A percentile compares a stretch with the other conserved stretches of the same genome.
These are phyloP conservation scores for Geoglossum cookeanum DNA, from an alignment of 2,329 filamentous ascomycete genomes.

Conservation along the genomic window DNA sequence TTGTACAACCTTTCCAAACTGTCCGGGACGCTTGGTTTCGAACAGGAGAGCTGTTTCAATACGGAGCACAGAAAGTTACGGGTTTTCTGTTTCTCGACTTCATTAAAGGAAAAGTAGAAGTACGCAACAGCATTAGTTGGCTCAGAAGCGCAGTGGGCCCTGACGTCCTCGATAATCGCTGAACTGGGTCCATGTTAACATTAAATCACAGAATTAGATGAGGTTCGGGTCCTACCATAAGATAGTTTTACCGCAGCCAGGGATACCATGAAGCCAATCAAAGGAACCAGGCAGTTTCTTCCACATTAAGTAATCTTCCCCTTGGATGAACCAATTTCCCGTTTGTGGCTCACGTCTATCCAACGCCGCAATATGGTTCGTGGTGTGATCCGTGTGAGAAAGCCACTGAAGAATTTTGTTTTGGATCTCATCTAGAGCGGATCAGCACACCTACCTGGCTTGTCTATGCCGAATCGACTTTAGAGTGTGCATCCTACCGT, in stretches of 20 bases:
- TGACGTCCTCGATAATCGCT: not conserved
- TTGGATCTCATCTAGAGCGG: not conserved
- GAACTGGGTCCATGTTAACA: not conserved
- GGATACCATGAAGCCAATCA: constrained; percentile 20
- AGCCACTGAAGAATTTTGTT: not conserved
- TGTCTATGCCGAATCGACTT: not conserved
- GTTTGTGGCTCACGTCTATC: constrained; percentile 11
- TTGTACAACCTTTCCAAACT: not conserved
- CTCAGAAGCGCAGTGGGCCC: not conserved
- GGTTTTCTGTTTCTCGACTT: not conserved
- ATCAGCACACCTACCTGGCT: not conserved
- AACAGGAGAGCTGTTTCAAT: not conserved
- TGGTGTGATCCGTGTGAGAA: constrained; percentile 10
- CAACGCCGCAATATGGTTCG: constrained; percentile 9
- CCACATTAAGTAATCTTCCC: constrained; percentile 6
- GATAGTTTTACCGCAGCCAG: constrained; percentile 24
- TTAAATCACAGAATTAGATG: constrained; percentile 10
- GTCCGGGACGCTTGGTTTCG: not conserved
- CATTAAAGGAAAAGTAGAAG: not conserved
- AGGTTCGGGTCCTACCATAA: constrained; percentile 9
- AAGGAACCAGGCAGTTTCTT: constrained; percentile 14
- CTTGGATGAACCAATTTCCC: constrained; percentile 8
- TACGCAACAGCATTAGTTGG: not conserved
- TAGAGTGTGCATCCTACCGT: not conserved
- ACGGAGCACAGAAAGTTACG: not conserved